These are phyloP conservation scores for Alternaria dauci DNA, from an alignment of 2,329 filamentous ascomycete species.

Conservation along the genomic window DNA sequence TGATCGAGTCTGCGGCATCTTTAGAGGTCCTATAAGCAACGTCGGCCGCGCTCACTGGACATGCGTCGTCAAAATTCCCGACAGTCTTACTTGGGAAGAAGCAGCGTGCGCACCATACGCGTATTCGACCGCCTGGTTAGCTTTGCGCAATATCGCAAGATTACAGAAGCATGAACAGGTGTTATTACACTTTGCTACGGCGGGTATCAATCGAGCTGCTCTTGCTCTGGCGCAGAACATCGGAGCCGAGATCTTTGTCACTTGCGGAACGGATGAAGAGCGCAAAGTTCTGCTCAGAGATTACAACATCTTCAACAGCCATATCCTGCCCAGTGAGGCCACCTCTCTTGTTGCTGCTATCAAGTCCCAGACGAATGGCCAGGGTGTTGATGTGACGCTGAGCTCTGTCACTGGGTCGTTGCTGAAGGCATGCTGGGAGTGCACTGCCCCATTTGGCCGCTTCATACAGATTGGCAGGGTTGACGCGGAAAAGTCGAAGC, in stretches of 20 bases:
- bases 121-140: neutral
- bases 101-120: neutral
- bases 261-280: neutral
- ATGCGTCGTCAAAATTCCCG: neutral
- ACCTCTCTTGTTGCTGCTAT: neutral
- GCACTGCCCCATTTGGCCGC: constrained; percentile 5
- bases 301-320: neutral
- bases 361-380: neutral
- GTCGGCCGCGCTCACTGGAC: neutral
- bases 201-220: neutral
- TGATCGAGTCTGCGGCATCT: constrained; percentile 8
- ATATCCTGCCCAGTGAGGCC: neutral
- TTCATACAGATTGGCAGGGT: constrained; percentile 5
- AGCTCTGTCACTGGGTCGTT: neutral
- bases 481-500: neutral
- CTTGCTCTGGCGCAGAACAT: constrained; percentile 1
- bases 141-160: neutral
- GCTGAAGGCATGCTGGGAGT: constrained; percentile 7
- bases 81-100: constrained; percentile 1
- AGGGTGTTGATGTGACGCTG: constrained; percentile 6
- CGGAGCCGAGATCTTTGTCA: constrained; percentile 1
- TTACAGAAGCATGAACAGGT: constrained; percentile 1
- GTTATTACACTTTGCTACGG: neutral
- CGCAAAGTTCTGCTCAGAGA: neutral
- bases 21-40: neutral